Evolutionary conservation across 108 stramenopile species (phyloP), one percentile per base, ranked within the genome.

Genomic region (Nitzschia sp.): DNA sequence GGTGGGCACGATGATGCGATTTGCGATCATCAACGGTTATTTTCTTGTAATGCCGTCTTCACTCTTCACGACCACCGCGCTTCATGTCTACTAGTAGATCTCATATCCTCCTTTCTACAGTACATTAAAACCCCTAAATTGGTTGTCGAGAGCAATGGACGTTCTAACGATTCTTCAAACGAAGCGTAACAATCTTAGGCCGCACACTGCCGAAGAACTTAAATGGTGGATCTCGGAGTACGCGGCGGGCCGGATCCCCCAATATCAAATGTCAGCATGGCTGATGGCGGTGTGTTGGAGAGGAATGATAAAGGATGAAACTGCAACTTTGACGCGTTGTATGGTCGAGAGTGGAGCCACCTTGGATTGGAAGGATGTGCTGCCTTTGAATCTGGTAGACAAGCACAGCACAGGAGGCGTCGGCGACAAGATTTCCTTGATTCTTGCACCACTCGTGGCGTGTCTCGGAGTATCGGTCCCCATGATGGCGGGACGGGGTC

Each of bases 191-290:
- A 78, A 84, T 53, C 34, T 58, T 11, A 52, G 77, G 38, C 73
- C 77, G 1, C 82, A 90, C 62, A 76, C 85, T 17, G 68, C 77
- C 29, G 76, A 77, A 30, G 88, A 90, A 53, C 52, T 90, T 9
- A 13, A 73, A 53, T 69, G 68, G 69, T 86, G 79, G 60, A 81
- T 86, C 9, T 46, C 68, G 2, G 57, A 58, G 47, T 86, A 83
- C 59, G 60, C 53, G 23, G 25, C 38, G 16, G 85, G 81, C 5
- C 55, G 80, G 19, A 75, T 94, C 19, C 87, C 87, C 16, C 89
- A 91, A 26, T 94, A 94, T 67, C 93, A 94, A 81, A 90, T 94
- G 90, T 61, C 87, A 16, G 90, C 93, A 9, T 90, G 90, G 87
- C 79, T 94, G 44, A 94, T 94, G 93, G 89, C 93, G 1, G 80